Evolutionary conservation across 228 moss, liverwort and hornwort genomes (phyloP).

Genomic region (Sphagnum fallax): DNA sequence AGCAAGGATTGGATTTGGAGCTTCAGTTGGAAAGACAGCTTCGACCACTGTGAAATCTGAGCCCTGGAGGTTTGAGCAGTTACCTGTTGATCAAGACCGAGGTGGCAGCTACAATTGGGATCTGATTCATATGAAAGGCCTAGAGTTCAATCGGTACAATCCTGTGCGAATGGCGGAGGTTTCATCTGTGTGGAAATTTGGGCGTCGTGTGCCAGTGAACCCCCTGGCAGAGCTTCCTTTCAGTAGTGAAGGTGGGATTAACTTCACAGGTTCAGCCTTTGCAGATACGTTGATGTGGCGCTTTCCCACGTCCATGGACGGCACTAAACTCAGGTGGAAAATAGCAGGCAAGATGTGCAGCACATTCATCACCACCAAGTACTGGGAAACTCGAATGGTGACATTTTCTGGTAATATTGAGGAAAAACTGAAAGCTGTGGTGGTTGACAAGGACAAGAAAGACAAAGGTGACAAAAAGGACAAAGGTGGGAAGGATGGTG

Average conservation of each 20-base stretch:
- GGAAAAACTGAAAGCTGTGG: constrained; percentile 15
- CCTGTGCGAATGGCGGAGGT: constrained; percentile 33
- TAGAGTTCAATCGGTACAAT: constrained; percentile 31
- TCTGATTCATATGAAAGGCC: constrained; percentile 41
- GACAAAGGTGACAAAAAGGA: no score
- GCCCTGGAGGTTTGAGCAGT: constrained; percentile 56
- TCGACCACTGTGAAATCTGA: constrained; percentile 28
- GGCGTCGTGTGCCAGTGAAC: constrained; percentile 26
- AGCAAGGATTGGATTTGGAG: neutral
- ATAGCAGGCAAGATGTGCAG: constrained; percentile 45
- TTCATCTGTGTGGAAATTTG: constrained; percentile 30
- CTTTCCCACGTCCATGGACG: constrained; percentile 40
- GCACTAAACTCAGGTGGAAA: constrained; percentile 31
- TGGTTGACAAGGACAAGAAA: constrained; percentile 30
- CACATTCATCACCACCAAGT: constrained; percentile 39
- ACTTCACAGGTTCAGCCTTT: constrained; percentile 25
- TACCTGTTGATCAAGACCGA: constrained; percentile 30
- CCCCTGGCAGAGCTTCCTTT: constrained; percentile 39
- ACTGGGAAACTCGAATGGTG: constrained; percentile 46
- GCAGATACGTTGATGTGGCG: constrained; percentile 49
- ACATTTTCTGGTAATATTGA: constrained; percentile 47
- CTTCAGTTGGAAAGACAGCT: no score
- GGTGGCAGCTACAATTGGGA: constrained; percentile 50
- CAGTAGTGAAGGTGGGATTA: constrained; percentile 48
- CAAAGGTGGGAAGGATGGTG: no score